Evolutionary conservation across 495 filamentous ascomycete genomes (phyloP), one percentile per base, ranked within the genome.

Genomic region (Tetracladium marchalianum): DNA sequence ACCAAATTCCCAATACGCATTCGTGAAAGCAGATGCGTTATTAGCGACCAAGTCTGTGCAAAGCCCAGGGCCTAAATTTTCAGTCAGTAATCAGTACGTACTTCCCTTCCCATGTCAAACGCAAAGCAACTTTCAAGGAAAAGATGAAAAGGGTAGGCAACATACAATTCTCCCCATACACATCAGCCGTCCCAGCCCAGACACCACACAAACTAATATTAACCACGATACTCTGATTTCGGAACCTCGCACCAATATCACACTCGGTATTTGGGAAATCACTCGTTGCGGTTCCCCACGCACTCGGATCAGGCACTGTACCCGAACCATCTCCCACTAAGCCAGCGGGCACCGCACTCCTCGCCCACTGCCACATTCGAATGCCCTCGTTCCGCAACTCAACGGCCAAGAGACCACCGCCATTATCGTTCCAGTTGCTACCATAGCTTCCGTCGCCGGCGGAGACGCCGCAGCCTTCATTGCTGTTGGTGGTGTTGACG

Each of bases 201-300:
- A 76, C 68, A 3, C 84, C 82, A 55, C 81, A 86, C 50, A 87
- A 73, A 48, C 81, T 76, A 33, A 77, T 80, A 51, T 85, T 78
- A 36, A 81, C 76, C 49, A 85, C 72, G 49, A 87, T 82, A 55
- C 75, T 75, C 58, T 81, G 66, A 44, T 82, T 72, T 22, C 56
- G 65, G 57, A 87, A 86, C 49, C 80, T 72, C 10, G 60, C 62
- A 31, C 67, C 62, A 33, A 86, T 72, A 49, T 84, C 68, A 58
- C 82, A 87, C 33, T 59, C 54, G 8, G 65, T 67, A 27, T 71
- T 73, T 0, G 67, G 63, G 60, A 84, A 86, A 43, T 70, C 70
- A 2, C 78, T 79, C 0, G 67, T 51, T 0, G 83, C 77, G 16
- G 57, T 63, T 7, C 73, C 75, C 79, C 82, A 87, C 27, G 47